Conservation (phyloP, 228 moss, liverwort and hornwort species). For the Sphagnum magellanicum region DNA sequence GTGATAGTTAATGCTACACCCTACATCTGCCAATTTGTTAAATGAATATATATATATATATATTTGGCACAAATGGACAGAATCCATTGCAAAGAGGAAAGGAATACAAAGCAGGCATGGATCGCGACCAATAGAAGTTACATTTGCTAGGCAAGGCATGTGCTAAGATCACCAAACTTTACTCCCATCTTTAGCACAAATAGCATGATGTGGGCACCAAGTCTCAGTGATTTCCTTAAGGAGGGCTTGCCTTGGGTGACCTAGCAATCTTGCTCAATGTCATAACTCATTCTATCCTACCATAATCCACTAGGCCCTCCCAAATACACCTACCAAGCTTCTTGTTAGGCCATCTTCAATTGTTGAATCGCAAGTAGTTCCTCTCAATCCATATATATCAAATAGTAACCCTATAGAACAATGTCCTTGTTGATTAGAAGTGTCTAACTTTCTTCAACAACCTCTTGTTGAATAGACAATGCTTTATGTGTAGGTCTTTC, state of each 20-base stretch:
- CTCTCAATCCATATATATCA: background rate
- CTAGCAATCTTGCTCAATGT: background rate
- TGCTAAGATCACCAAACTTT: too few species aligned
- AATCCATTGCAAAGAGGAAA: too few species aligned
- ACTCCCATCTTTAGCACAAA: background rate
- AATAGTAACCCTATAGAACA: background rate
- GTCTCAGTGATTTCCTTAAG: background rate
- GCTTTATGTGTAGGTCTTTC: background rate
- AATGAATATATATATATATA: too few species aligned
- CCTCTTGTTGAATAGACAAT: background rate
- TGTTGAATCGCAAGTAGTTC: background rate
- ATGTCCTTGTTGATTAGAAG: background rate
- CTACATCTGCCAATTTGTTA: too few species aligned
- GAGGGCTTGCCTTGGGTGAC: background rate
- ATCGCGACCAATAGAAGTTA: too few species aligned
- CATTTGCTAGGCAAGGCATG: too few species aligned
- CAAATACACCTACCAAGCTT: too few species aligned
- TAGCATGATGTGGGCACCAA: background rate
- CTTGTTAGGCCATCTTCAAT: too few species aligned
- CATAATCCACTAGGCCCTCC: too few species aligned
- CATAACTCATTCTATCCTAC: background rate
- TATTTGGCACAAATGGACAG: too few species aligned
- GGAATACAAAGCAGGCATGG: too few species aligned
- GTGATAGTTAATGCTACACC: too few species aligned
- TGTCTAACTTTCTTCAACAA: background rate